A percentile compares a stretch with the other conserved stretches of the same genome.
These are phyloP conservation scores for Linnemannia exigua DNA, from an alignment of 192 early-diverging fungal genomes.

Conservation along the genomic window DNA sequence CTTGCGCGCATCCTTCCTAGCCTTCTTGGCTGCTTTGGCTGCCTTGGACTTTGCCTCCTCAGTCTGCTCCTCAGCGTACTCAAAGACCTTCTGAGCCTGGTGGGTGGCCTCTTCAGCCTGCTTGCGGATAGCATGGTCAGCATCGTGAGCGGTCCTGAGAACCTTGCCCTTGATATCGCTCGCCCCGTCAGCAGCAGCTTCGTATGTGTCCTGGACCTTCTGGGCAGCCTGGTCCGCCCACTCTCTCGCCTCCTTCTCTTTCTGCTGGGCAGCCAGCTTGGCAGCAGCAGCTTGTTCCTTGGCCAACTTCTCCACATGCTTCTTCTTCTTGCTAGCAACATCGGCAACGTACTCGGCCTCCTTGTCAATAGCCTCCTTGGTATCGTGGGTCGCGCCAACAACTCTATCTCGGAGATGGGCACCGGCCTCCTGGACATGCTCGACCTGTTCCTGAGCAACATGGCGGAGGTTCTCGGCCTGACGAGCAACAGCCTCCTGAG, in stretches of 20 bases:
- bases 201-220: constrained; percentile 23
- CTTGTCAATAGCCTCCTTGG: constrained; percentile 24
- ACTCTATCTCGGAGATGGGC: constrained; percentile 14
- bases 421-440: constrained; percentile 24
- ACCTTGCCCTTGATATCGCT: constrained; percentile 29
- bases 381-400: not conserved
- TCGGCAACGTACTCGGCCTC: constrained; percentile 22
- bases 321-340: constrained; percentile 13
- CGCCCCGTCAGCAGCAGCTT: constrained; percentile 22
- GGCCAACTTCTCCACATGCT: constrained; percentile 1
- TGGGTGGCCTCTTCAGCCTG: constrained; percentile 8
- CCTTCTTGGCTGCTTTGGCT: not conserved
- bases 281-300: constrained; percentile 11
- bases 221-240: constrained; percentile 12
- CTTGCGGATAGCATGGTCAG: not conserved
- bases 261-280: not conserved
- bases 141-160: not conserved
- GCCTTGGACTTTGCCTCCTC: not conserved
- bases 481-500: constrained; percentile 29
- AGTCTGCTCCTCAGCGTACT: not conserved
- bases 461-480: constrained; percentile 24
- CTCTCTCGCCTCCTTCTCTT: constrained; percentile 25
- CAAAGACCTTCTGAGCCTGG: constrained; percentile 10
- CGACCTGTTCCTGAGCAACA: constrained; percentile 19
- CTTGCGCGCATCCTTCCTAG: constrained; percentile 5